A percentile compares a stretch with the other conserved stretches of the same genome.
phyloP scores from a whole-genome alignment of 2,329 filamentous ascomycete genomes.

The Fonsecaea pedrosoi region DNA sequence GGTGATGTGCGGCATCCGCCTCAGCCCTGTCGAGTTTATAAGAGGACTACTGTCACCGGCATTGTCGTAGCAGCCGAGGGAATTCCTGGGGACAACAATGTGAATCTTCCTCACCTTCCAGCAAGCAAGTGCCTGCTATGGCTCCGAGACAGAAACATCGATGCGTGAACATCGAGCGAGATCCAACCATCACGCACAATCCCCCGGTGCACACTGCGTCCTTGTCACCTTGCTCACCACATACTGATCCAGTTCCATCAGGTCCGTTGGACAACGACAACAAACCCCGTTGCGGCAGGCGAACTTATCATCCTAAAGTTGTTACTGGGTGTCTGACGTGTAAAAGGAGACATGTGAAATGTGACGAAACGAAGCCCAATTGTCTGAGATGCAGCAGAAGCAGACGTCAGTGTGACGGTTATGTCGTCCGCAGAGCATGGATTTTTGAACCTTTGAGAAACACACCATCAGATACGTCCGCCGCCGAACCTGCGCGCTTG shows the following conservation, averaged over 20 bases:
- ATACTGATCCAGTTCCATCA: not conserved
- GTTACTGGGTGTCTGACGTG: not conserved
- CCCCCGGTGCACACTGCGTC: not conserved
- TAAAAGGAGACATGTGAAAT: not conserved
- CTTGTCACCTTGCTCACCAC: not conserved
- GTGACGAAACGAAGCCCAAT: not conserved
- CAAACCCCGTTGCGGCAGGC: too few relatives aligned
- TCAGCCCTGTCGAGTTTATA: not conserved
- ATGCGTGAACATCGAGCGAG: not conserved
- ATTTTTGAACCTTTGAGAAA: not conserved
- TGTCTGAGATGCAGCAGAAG: not conserved
- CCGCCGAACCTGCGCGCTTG: not conserved
- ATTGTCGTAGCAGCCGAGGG: not conserved
- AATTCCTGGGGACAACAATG: not conserved
- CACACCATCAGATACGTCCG: not conserved
- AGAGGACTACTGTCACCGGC: not conserved
- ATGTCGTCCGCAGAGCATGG: not conserved
- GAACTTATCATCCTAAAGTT: not conserved
- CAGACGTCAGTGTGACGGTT: constrained; percentile 1
- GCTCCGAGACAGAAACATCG: not conserved
- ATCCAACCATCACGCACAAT: not conserved
- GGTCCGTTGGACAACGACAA: not conserved
- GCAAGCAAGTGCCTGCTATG: not conserved
- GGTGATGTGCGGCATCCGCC: not conserved
- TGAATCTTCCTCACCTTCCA: not conserved